Percentiles rank a stretch among this genome's conserved stretches.
These are phyloP conservation scores for Cladosporium sp. DNA, from an alignment of 2,329 filamentous ascomycete genomes.

Conservation along the genomic window DNA sequence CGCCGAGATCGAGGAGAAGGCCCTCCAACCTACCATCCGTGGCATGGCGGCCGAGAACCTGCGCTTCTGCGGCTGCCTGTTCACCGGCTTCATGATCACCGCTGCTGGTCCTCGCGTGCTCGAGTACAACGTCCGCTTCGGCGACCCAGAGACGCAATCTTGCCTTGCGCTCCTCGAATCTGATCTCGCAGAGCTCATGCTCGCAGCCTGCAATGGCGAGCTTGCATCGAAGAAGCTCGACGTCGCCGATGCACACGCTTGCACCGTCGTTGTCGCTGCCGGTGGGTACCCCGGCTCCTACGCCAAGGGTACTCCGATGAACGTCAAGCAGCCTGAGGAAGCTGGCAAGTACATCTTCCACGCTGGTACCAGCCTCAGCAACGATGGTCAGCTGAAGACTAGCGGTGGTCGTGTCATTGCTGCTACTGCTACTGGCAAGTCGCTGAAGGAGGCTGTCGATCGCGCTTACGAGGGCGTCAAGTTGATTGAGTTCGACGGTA, in stretches of 20 bases:
- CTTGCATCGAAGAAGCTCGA: constrained; percentile 50
- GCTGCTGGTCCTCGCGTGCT: constrained; percentile 73
- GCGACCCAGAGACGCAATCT: constrained; percentile 88
- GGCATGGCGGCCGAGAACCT: constrained; percentile 76
- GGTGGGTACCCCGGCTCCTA: constrained; percentile 88
- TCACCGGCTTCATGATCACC: constrained; percentile 93
- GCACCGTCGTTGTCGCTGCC: constrained; percentile 90
- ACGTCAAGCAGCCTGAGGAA: constrained; percentile 48
- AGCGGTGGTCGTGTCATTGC: constrained; percentile 90
- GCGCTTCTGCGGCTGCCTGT: constrained; percentile 70
- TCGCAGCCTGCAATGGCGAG: constrained; percentile 73
- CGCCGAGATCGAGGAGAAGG: constrained; percentile 70
- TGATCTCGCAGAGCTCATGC: constrained; percentile 83
- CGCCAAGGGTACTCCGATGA: constrained; percentile 68
- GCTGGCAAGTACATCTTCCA: constrained; percentile 75
- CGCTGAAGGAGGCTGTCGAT: constrained; percentile 75
- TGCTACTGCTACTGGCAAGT: constrained; percentile 72
- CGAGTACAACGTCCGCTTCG: constrained; percentile 91
- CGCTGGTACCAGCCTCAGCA: constrained; percentile 71
- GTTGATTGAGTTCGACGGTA: constrained; percentile 76
- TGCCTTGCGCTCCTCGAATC: constrained; percentile 77
- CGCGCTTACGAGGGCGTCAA: constrained; percentile 83
- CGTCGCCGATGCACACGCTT: constrained; percentile 58
- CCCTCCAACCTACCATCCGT: constrained; percentile 84
- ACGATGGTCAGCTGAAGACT: constrained; percentile 63